Evolutionary conservation across 1,139 yeast species (phyloP), one percentile per base, ranked within the genome.

Genomic region (Suhomyces wounanorum): DNA sequence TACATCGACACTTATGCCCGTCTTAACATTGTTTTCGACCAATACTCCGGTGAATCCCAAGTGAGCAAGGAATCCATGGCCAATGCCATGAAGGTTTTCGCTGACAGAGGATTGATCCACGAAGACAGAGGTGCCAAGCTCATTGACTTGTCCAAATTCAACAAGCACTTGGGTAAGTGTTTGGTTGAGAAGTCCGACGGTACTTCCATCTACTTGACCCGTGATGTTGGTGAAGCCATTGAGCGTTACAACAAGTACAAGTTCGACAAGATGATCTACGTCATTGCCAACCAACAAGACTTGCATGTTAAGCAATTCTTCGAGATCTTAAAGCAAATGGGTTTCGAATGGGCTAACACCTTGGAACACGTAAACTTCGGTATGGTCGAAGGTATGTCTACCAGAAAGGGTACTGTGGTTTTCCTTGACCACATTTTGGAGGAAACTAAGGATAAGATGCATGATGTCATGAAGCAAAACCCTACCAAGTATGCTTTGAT

Each of bases 321-420:
- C 72, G 96, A 94, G 75, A 90, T 92, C 61, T 79, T 94, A 66
- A 95, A 94, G 63, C 91, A 89, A 71, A 83, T 94, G 88, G 98
- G 91, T 40, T 85, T 81, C 67, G 87, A 84, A 55, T 95, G 97
- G 97, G 92, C 97, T 44, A 76, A 82, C 59, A 79, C 79, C 52
- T 77, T 94, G 63, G 81, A 79, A 61, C 98, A 91, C 69, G 83
- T 95, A 62, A 94, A 89, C 74, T 95, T 91, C 63, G 99, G 99
- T 72, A 87, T 95, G 96, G 99, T 95, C 50, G 89, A 84, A 67
- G 99, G 99, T 62, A 95, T 95, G 99, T 88, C 96, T 35, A 94
- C 99, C 55, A 87, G 99, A 79, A 89, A 86, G 74, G 99, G 99
- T 61, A 95, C 97, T 40, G 99, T 95, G 57, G 99, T 95, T 13